Percentiles rank a stretch among this genome's conserved stretches.
phyloP scores from a whole-genome alignment of 345 rosid genomes.

The Arabidopsis suecica region DNA sequence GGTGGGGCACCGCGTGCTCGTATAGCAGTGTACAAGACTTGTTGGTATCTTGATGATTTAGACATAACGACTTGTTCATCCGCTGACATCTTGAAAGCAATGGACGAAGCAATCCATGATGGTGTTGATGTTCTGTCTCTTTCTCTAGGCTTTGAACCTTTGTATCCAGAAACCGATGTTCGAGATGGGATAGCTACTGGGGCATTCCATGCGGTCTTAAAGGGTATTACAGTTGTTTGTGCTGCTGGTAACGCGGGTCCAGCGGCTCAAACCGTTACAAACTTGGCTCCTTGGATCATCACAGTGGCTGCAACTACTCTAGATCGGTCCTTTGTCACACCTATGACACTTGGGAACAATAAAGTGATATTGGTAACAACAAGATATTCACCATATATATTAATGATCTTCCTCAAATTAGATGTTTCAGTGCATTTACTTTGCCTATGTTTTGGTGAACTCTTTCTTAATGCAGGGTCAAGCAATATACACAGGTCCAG shows the following conservation, averaged over 20 bases:
- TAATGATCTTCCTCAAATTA: too few relatives aligned
- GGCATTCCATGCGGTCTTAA: slow-evolving; percentile 56
- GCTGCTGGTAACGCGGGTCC: slow-evolving; percentile 47
- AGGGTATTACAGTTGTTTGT: slow-evolving; percentile 51
- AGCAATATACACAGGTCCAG: slow-evolving; percentile 36
- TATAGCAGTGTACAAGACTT: slow-evolving; percentile 59
- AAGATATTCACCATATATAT: background rate
- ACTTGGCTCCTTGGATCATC: slow-evolving; percentile 57
- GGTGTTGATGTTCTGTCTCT: slow-evolving; percentile 60
- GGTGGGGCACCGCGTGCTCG: slow-evolving; percentile 53
- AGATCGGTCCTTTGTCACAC: slow-evolving; percentile 56
- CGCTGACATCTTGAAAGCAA: slow-evolving; percentile 58
- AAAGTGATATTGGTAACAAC: slow-evolving; percentile 42
- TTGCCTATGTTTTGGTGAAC: background rate
- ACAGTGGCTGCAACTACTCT: slow-evolving; percentile 58
- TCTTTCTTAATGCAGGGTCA: slow-evolving; percentile 40
- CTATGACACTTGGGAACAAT: slow-evolving; percentile 47
- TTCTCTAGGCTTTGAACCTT: slow-evolving; percentile 47
- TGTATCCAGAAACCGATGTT: slow-evolving; percentile 45
- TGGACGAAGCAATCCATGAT: slow-evolving; percentile 61
- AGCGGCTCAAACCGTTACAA: slow-evolving; percentile 47
- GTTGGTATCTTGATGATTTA: slow-evolving; percentile 46
- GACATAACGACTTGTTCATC: slow-evolving; percentile 29
- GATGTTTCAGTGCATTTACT: background rate
- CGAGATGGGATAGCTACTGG: slow-evolving; percentile 50